A percentile compares a stretch with the other conserved stretches of the same genome.
Conservation (phyloP, 768 basidiomycete species). For the Mycena galericulata region DNA sequence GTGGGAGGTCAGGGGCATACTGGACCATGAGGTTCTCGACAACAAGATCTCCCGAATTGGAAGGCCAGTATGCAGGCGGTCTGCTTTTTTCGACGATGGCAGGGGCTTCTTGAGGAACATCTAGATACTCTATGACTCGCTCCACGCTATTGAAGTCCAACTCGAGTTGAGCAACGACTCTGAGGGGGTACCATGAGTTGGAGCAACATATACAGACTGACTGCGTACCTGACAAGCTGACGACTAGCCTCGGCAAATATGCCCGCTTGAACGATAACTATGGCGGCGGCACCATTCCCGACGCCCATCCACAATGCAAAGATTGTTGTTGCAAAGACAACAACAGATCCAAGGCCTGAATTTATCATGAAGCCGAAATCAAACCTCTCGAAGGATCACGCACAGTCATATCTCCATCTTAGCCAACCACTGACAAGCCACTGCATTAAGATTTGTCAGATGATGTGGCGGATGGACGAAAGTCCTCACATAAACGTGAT, state of each 20-base stretch:
- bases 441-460: conserved; percentile 43
- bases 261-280: conserved; percentile 79
- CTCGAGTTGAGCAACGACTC: conserved; percentile 77
- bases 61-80: conserved; percentile 83
- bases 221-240: conserved; percentile 65
- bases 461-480: not conserved
- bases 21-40: conserved; percentile 70
- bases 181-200: conserved; percentile 36
- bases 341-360: conserved; percentile 75
- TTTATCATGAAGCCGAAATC: not conserved
- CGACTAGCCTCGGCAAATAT: conserved; percentile 78
- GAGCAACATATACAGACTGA: not conserved
- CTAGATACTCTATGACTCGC: conserved; percentile 77
- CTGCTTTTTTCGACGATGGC: conserved; percentile 64
- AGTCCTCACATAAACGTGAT: conserved; percentile 73
- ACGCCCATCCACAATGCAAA: conserved; percentile 72
- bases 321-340: conserved; percentile 76
- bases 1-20: conserved; percentile 73
- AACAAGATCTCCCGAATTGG: conserved; percentile 64
- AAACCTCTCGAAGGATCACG: not conserved
- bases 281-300: conserved; percentile 70
- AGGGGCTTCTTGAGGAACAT: conserved; percentile 76
- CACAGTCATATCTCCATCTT: conserved; percentile 78
- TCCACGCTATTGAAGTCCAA: conserved; percentile 83
- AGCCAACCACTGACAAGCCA: conserved; percentile 80